Base-by-base conservation (phyloP, 2,329 filamentous ascomycete genomes). In the Monosporascus sp. region DNA sequence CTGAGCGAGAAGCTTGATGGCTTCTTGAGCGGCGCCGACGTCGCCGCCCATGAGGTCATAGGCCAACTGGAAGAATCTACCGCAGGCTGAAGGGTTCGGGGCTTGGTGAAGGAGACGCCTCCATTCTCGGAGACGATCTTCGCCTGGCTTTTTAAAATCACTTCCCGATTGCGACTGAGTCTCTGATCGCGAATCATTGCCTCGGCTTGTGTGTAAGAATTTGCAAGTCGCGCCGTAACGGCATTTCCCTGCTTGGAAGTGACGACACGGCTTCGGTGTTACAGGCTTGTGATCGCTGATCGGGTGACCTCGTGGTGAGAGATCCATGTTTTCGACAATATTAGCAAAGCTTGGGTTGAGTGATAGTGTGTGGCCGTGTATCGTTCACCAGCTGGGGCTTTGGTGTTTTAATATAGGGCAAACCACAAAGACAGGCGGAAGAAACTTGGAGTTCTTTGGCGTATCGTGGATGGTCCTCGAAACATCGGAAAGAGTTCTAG, bases 91-190 rank as follows among this genome's bases (percentile, higher is more conserved):
- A 37, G 49, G 45, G 19, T 52, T 19, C 6, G 50, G 49, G 16
- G 50, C 51, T 47, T 57, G 58, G 6, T 47, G 48, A 14, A 62
- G 50, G 34, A 61, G 52, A 11, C 47, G 52, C 38, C 55, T 58
- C 71, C 5, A 73, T 73, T 2, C 82, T 80, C 58, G 73, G 77
- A 34, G 73, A 77, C 52, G 76, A 76, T 0, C 67, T 81, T 3
- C 69, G 71, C 1, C 68, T 80, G 24, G 77, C 76, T 45, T 14
- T 1, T 19, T 7, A 20, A 2, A 20, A 11, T 8, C n/a, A n/a
- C 2, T 3, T 43, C n/a, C 7, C 14, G 16, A 8, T 8, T 7
- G 11, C 9, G 17, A 20, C n/a, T 19, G 19, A 43, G 17, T 11
- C 20, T 20, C 40, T n/a, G 40, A 11, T 43, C 5, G 19, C 17